phyloP scores from a whole-genome alignment of 257 asterid species.

The Ilex aquifolium region DNA sequence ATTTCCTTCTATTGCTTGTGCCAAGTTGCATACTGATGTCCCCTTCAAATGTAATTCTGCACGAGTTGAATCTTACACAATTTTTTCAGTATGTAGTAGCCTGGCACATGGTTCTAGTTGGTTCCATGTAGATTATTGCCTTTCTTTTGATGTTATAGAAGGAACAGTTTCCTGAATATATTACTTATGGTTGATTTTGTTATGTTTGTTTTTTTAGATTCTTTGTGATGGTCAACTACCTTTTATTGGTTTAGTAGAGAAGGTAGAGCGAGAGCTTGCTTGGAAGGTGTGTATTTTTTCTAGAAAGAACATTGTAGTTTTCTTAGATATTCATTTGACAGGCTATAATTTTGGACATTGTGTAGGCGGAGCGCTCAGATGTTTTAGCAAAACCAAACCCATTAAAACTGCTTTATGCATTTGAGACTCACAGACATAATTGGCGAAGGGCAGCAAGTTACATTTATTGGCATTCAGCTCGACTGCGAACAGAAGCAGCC shows the following conservation, averaged over 20 bases:
- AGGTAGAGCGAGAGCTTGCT: conserved; percentile 89
- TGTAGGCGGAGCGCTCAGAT: conserved; percentile 94
- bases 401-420: conserved; percentile 76
- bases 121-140: background rate
- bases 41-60: no score
- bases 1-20: no score
- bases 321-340: conserved; percentile 11
- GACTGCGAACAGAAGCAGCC: conserved; percentile 61
- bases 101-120: background rate
- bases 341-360: conserved; percentile 11
- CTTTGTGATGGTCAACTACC: conserved; percentile 95
- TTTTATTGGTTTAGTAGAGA: conserved; percentile 79
- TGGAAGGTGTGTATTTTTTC: conserved; percentile 66
- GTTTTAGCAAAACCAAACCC: conserved; percentile 79
- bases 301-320: conserved; percentile 5
- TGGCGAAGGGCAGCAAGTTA: conserved; percentile 93
- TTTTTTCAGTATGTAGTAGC: background rate
- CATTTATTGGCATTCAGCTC: conserved; percentile 62
- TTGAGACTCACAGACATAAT: conserved; percentile 85
- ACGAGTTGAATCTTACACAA: no score
- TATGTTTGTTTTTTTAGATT: conserved; percentile 42
- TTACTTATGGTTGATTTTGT: conserved; percentile 9
- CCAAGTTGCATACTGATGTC: no score
- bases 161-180: background rate
- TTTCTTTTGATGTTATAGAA: background rate